Conservation (phyloP, 371 early-diverging fungal genomes). For the Smittium culicis region DNA sequence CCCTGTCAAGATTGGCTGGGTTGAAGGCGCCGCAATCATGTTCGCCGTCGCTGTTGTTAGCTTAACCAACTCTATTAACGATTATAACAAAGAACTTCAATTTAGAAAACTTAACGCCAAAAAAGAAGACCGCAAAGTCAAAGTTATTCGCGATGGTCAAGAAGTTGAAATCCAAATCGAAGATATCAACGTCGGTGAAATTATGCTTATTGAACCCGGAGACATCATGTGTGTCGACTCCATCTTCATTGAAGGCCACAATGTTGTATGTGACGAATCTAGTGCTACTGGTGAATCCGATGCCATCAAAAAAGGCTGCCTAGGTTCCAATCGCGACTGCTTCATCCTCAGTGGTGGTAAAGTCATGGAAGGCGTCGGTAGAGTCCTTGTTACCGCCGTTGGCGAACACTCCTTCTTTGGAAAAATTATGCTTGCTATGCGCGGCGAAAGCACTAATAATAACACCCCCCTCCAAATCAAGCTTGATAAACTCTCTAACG, state of each 20-base stretch:
- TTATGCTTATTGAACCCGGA: conserved; percentile 84
- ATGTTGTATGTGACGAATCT: conserved; percentile 77
- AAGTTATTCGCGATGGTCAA: conserved; percentile 57
- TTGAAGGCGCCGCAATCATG: conserved; percentile 80
- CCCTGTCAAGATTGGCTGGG: conserved; percentile 37
- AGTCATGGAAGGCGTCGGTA: conserved; percentile 76
- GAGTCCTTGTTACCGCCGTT: conserved; percentile 69
- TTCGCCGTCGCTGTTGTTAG: conserved; percentile 82
- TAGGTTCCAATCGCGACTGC: conserved; percentile 47
- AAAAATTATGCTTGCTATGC: conserved; percentile 71
- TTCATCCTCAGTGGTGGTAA: conserved; percentile 85
- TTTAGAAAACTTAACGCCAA: conserved; percentile 85
- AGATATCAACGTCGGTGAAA: conserved; percentile 77
- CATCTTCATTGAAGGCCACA: conserved; percentile 59
- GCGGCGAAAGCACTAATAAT: conserved; percentile 38
- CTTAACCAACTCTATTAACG: conserved; percentile 85
- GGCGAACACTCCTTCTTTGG: conserved; percentile 72
- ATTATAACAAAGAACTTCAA: conserved; percentile 88
- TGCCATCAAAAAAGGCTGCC: conserved; percentile 50
- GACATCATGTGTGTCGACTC: conserved; percentile 86
- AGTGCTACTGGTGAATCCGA: conserved; percentile 87
- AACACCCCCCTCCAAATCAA: conserved; percentile 90
- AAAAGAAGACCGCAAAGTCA: conserved; percentile 76
- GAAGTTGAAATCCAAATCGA: conserved; percentile 70
- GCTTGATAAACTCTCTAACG: conserved; percentile 68